Base-by-base conservation (phyloP, 2,329 filamentous ascomycete species). In the Claviceps quebecensis region DNA sequence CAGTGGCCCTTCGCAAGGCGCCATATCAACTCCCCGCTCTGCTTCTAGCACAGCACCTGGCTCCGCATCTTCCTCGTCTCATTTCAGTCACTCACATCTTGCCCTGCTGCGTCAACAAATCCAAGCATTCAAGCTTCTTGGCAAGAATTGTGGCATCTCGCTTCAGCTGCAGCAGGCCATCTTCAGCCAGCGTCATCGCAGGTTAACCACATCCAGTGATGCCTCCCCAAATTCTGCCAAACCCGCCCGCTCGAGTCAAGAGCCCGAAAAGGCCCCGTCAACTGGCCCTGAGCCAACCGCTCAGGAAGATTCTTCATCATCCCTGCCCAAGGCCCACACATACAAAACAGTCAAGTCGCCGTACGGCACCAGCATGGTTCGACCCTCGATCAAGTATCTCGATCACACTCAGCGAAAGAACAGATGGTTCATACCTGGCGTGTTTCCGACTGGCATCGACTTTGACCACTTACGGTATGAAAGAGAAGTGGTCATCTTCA, bases 361-460 rank as follows among this genome's bases (percentile, higher is more conserved):
- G 0, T 87, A 87, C 59, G 77, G 72, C 34, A 72, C 68, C 16
- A 70, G 69, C 49, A 69, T 76, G 60, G 67, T 80, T 43, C 72
- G 71, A 40, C 69, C 75, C 47, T 67, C 69, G 11, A 88, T 97
- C 61, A 85, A 79, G 65, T 95, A 95, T 65, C 76, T 81, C 39
- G 84, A 90, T 47, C 91, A 97, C 65, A 76, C 78, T 2, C 76
- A 81, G 53, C 83, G 90, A 53, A 81, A 82, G 56, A 84, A 87
- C 56, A 83, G 91, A 43, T 78, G 83, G 51, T 83, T 90, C 57
- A 83, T 97, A 40, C 88, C 93, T 1, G 88, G 87, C 55, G 81
- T 95, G 52, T 88, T 96, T 70, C 90, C 93, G 5, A 79, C 86
- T 6, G 91, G 93, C 8, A 78, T 97, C 48, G 89, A 98, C 63